Evolutionary conservation across 805 yeast genomes (phyloP), one percentile per base, ranked within the genome.

Genomic region (Hanseniaspora thailandica): DNA sequence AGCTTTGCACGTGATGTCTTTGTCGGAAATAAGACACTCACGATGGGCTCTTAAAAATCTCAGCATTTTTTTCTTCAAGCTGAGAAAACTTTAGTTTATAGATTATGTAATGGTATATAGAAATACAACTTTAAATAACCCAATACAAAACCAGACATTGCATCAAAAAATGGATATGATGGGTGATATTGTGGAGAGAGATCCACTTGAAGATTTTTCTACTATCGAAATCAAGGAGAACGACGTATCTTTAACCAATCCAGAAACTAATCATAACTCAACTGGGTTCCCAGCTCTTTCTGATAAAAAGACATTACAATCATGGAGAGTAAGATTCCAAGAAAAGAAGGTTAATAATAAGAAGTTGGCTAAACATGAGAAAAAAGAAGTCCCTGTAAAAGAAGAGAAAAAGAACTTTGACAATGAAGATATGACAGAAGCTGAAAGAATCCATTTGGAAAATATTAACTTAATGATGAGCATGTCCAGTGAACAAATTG

Each of bases 391-490:
- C 28, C 9, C 54, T 60, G 13, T 60, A 66, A 30, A 8, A 63
- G 58, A 56, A 62, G 68, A 4, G 64, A 52, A 56, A 3, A 30
- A 41, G 26, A 33, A 41, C 5, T 48, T 38, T 35, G 55, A 57
- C 55, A 41, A 33, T 45, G 56, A 58, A 3, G 67, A 65, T 15
- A 56, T 76, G 46, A 68, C 82, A 0, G 94, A 85, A 59, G 77
- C 83, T 0, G 89, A 84, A 58, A 75, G 77, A 62, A 86, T 88
- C 22, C 90, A 86, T 63, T 63, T 76, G 54, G 95, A 88, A 61
- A 89, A 87, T 64, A 65, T 84, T 56, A 76, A 79, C 36, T 71
- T 73, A 39, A 63, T 89, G 53, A 69, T 78, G 35, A 64, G 67
- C 13, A 82, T 88, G 89, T 70, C 82, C 2, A 73, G 71, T 1